Base-by-base conservation (phyloP, 352 stramenopile genomes). In the Phytophthora sp. region DNA sequence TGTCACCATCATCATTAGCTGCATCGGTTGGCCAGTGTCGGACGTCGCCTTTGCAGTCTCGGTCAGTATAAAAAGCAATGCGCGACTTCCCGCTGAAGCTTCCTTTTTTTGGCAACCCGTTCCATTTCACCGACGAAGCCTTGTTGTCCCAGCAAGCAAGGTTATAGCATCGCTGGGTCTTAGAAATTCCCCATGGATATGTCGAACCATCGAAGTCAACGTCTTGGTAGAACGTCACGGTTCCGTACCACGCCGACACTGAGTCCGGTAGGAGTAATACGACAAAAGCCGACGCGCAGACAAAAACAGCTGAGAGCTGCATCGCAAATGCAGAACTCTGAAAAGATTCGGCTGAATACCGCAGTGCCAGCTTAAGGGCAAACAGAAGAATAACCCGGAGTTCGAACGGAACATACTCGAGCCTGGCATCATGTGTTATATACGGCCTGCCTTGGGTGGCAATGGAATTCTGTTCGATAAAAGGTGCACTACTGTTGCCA, bases 51-150 rank as follows among this genome's bases (percentile, higher is more conserved):
- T 32, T 65, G 46, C 56, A 76, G 26, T 62, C 45, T 11, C 7
- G 21, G 24, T 35, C 54, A 1, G 45, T 66, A 23, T 59, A 76
- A 46, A 76, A 72, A 9, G 50, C 62, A 23, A 76, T 70, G n/a
- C 52, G 56, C 5, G 57, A 54, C 34, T 62, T 60, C 18, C 52
- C 62, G n/a, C 53, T 42, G 28, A 59, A 62, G 4, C 20, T 37
- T 1, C 46, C 55, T 1, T 5, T 13, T 23, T 42, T 43, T 5
- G 54, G 54, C 4, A 75, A 15, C 1, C 43, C 54, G 8, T 59
- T 17, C 67, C 62, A 76, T 31, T 69, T 58, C 7, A 72, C 55
- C 2, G 66, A 76, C 5, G 62, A 68, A n/a, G 54, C 51, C 28
- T 60, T 56, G 50, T 72, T 32, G 20, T 72, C 23, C 31, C 59